These are phyloP conservation scores for Urochloa ruziziensis DNA, from an alignment of 176 grass and related monocot species.

Conservation along the genomic window DNA sequence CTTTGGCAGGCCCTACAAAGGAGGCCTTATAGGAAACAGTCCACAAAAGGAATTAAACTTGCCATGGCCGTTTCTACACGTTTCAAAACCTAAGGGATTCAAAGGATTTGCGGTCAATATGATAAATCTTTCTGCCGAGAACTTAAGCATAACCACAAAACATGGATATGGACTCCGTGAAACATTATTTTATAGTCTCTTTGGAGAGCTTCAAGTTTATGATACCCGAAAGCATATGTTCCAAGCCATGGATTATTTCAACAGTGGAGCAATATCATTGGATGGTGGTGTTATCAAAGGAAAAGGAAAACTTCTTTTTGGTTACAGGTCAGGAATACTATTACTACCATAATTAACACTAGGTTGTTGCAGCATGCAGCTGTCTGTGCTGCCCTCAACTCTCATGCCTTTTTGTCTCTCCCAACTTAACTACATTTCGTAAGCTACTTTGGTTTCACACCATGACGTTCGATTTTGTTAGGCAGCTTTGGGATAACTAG, in stretches of 20 bases:
- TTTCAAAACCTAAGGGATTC: neutral
- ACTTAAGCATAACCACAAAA: neutral
- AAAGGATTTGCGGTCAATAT: slow-evolving; percentile 35
- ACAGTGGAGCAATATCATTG: slow-evolving; percentile 34
- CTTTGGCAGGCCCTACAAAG: slow-evolving; percentile 29
- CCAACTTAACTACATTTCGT: neutral
- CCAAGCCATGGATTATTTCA: slow-evolving; percentile 23
- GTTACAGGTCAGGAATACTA: slow-evolving; percentile 31
- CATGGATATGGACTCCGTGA: slow-evolving; percentile 38
- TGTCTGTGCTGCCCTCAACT: neutral
- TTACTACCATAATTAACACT: neutral
- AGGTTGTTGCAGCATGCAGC: neutral
- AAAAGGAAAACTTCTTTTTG: slow-evolving; percentile 25
- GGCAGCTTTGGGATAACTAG: neutral
- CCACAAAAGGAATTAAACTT: slow-evolving; percentile 9
- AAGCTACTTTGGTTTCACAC: neutral
- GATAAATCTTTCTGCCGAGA: slow-evolving; percentile 26
- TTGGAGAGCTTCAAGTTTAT: slow-evolving; percentile 43
- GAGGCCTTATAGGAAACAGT: neutral
- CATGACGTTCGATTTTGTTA: neutral
- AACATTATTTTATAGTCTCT: slow-evolving; percentile 41
- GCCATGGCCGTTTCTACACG: neutral
- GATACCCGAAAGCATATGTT: slow-evolving; percentile 24
- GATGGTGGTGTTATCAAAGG: slow-evolving; percentile 44
- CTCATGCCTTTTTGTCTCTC: neutral